These are phyloP conservation scores for cucumber (Cucumis sativus) DNA, from an alignment of 306 rosid species.

Conservation along the genomic window Cucumber_9930_V3 NC_026657.2:33213001-33213500, in stretches of 20 bases:
- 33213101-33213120: not conserved
- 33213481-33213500: conserved; percentile 82
- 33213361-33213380: not conserved
- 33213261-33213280: conserved; percentile 78
- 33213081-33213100: not conserved
- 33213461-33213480: conserved; percentile 50
- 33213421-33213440: not conserved
- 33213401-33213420: not conserved
- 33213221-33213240: conserved; percentile 67
- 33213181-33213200: conserved; percentile 87
- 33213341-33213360: conserved; percentile 50
- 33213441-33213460: not conserved
- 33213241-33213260: conserved; percentile 87
- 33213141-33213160: conserved; percentile 50
- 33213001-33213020: conserved; percentile 84
- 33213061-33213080: conserved; percentile 32
- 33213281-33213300: conserved; percentile 67
- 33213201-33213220: conserved; percentile 64
- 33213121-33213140: not conserved
- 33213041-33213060: conserved; percentile 91
- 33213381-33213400: not conserved
- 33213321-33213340: conserved; percentile 88
- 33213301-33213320: conserved; percentile 87
- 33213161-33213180: conserved; percentile 56
- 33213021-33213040: conserved; percentile 77